Evolutionary conservation across 495 filamentous ascomycete species (phyloP), one percentile per base, ranked within the genome.

Genomic region (Cercophora newfieldiana): DNA sequence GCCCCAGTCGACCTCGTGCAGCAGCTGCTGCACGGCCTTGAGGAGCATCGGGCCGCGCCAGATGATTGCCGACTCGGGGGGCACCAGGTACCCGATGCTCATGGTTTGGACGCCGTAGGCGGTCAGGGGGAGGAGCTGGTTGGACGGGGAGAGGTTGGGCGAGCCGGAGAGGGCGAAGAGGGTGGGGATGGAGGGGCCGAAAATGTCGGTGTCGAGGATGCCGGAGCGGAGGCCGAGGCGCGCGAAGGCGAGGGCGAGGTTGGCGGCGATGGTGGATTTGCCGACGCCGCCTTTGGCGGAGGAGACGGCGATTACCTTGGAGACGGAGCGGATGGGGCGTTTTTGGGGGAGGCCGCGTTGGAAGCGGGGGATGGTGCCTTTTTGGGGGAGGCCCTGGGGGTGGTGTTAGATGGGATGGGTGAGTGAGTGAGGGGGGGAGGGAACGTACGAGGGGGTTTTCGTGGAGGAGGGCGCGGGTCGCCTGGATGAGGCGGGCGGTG

Each of bases 11-110:
- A 98, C 95, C 58, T 94, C 91, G 73, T 96, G 93, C 7, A 99
- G 84, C 2, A 99, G 85, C 73, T 99, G 95, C 67, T 97, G 93
- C 70, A 99, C 80, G 0, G 96, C 95, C 78, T 99, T 99, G 81
- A 94, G 94, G 19, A 98, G 91, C 93, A 99, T 98, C 21, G 97
- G 83, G 0, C 95, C 95, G 33, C 95, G 88, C 95, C 96, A 99
- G 44, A 92, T 91, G n/a, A 99, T 89, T 3, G 95, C 90, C 0
- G 72, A 65, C 5, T 87, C 87, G 37, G 87, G 84, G 70, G 91
- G 88, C 16, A 96, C 86, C 12, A 98, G 85, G 70, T 97, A 98
- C 54, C 96, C 96, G 90, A 99, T 97, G 2, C 92, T 97, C 95
- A 98, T 98, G 48, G 91, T 94, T 76, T 96, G 94, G 65, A 99